These are phyloP conservation scores for Vitis hybrid DNA, from an alignment of 177 flowering plant genomes.

Conservation along the genomic window DNA sequence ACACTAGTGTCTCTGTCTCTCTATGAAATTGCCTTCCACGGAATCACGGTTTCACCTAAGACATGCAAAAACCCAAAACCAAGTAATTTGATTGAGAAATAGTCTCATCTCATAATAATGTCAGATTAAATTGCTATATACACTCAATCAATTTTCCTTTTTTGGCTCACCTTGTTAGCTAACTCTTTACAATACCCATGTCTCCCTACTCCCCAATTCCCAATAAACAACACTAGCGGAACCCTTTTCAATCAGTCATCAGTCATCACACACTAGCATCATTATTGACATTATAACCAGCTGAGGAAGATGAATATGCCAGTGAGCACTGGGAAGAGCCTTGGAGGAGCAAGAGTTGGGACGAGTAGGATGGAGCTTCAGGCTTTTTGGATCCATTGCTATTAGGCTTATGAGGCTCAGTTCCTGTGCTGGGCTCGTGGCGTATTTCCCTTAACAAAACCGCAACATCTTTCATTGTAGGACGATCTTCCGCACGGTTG, in stretches of 20 bases:
- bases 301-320: constrained; percentile 61
- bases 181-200: constrained; percentile 20
- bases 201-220: not conserved
- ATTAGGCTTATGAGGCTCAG: constrained; percentile 41
- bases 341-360: constrained; percentile 44
- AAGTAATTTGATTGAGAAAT: not conserved
- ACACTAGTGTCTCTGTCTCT: not conserved
- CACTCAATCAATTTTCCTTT: not conserved
- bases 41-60: too few species aligned
- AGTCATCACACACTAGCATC: too few species aligned
- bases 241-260: too few species aligned
- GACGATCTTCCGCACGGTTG: constrained; percentile 77
- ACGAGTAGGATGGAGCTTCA: constrained; percentile 23
- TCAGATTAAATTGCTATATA: too few species aligned
- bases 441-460: constrained; percentile 70
- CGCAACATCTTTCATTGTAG: constrained; percentile 91
- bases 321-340: constrained; percentile 65
- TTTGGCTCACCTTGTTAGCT: not conserved
- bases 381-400: constrained; percentile 13
- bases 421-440: constrained; percentile 47
- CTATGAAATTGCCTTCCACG: too few species aligned
- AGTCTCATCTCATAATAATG: too few species aligned
- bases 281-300: constrained; percentile 6
- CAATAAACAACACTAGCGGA: not conserved
- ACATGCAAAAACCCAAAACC: constrained; percentile 12